Conservation (phyloP, 163 green algal genomes). For the Smithsoniella earleae region DNA sequence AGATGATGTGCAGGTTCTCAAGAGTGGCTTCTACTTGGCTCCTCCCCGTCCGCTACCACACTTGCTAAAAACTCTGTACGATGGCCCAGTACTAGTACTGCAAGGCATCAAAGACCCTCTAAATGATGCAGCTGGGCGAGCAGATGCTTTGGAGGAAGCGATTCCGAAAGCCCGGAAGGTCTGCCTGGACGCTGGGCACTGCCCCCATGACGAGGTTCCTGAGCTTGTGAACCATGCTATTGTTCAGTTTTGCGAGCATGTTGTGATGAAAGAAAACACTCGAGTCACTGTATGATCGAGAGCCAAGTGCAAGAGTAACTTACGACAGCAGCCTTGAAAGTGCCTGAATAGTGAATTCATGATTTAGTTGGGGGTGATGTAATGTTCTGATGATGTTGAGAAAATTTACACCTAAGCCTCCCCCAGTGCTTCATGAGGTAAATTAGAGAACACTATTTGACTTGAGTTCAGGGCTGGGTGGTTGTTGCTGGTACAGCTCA, state of each 20-base stretch:
- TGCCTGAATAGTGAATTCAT: too few relatives aligned
- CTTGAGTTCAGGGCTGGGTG: too few relatives aligned
- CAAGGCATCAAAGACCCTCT: constrained; percentile 71
- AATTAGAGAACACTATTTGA: too few relatives aligned
- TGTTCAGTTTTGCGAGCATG: constrained; percentile 40
- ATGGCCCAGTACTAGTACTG: constrained; percentile 61
- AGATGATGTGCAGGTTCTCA: constrained; percentile 52
- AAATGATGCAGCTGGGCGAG: constrained; percentile 62
- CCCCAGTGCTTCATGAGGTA: background rate
- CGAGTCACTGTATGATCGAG: background rate
- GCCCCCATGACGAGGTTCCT: constrained; percentile 78
- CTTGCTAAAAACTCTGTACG: constrained; percentile 52
- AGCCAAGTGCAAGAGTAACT: background rate
- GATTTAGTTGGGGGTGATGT: background rate
- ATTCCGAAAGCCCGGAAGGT: background rate
- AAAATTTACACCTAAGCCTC: background rate
- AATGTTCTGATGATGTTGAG: background rate
- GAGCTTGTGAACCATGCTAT: constrained; percentile 54
- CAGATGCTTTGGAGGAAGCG: constrained; percentile 39
- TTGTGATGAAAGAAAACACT: too few relatives aligned
- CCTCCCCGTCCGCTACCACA: constrained; percentile 72
- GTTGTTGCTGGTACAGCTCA: too few relatives aligned
- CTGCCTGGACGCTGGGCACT: constrained; percentile 64
- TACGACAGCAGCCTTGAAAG: too few relatives aligned
- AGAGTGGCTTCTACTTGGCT: constrained; percentile 81